These are phyloP conservation scores for Aspergillus eucalypticola DNA, from an alignment of 2,329 filamentous ascomycete species.

Conservation along the genomic window DNA sequence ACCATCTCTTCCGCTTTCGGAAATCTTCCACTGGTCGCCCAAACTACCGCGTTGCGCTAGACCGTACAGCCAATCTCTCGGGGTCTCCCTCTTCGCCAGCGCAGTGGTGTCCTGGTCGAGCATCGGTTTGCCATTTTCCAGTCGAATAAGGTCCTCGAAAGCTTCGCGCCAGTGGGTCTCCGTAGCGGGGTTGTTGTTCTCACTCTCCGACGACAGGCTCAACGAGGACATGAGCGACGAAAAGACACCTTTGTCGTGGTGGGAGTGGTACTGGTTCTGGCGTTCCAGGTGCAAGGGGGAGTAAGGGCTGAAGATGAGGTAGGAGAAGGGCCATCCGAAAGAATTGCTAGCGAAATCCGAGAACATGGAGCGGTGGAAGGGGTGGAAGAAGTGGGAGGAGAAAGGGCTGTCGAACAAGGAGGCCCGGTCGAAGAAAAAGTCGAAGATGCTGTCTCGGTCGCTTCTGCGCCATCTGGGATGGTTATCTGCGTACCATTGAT, in stretches of 20 bases:
- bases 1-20: constrained; percentile 17
- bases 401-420: constrained; percentile 35
- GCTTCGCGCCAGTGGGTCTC: constrained; percentile 56
- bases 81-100: constrained; percentile 30
- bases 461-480: constrained; percentile 21
- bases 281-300: constrained; percentile 57
- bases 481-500: constrained; percentile 28
- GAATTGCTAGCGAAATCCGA: constrained; percentile 37
- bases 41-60: constrained; percentile 45
- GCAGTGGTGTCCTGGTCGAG: constrained; percentile 34
- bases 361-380: constrained; percentile 31
- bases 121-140: constrained; percentile 48
- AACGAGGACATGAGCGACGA: constrained; percentile 39
- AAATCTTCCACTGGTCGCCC: constrained; percentile 41
- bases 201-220: constrained; percentile 34
- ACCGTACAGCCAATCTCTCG: constrained; percentile 43
- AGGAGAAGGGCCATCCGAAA: constrained; percentile 43
- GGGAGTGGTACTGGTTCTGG: constrained; percentile 37
- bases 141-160: constrained; percentile 59
- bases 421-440: constrained; percentile 36
- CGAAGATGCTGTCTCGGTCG: constrained; percentile 36
- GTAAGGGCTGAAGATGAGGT: constrained; percentile 53
- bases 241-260: constrained; percentile 31
- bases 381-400: constrained; percentile 31
- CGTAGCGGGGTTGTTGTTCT: constrained; percentile 14